Evolutionary conservation across 2,329 filamentous ascomycete species (phyloP), one percentile per base, ranked within the genome.

Genomic region (Zasmidium cellare): DNA sequence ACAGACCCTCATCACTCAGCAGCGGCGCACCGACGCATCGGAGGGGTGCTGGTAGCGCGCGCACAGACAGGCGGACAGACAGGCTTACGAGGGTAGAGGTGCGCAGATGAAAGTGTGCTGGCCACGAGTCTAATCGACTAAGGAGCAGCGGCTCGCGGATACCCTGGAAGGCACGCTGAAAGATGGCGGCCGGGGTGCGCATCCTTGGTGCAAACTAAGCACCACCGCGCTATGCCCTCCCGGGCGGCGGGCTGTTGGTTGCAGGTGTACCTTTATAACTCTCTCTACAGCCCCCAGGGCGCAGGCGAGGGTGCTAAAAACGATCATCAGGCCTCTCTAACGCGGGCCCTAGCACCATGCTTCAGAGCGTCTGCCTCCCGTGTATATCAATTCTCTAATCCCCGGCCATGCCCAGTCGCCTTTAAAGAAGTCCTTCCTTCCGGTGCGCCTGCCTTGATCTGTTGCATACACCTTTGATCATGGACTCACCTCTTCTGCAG

Each of bases 401-500:
- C 62, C 62, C 60, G 53, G 53, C 22, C 59, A 50, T 59, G 53
- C 58, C 47, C 51, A 44, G 53, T 55, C 55, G 56, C 54, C 53
- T 60, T 60, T 49, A 57, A 59, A 59, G 56, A 54, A 58, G 56
- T 53, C 48, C 47, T 49, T 49, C 47, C 60, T 56, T 56, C 62
- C 56, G 58, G 58, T 63, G 62, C 57, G 58, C 64, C 60, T 64
- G 55, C 56, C 62, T 55, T 56, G 57, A 61, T 62, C 55, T 60
- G 52, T 53, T 44, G 25, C 25, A 28, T 11, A 56, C 52, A 46
- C 52, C 57, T 55, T 50, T 58, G 56, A 65, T 56, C 66, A 72
- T 72, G 70, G 65, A 70, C 69, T 72, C 69, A 69, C 69, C 66
- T 56, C 61, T 60, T 63, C 61, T 69, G 57, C 67, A 70, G 62